Base-by-base conservation (phyloP, 257 asterid genomes). In the Salvia miltiorrhiza region DNA sequence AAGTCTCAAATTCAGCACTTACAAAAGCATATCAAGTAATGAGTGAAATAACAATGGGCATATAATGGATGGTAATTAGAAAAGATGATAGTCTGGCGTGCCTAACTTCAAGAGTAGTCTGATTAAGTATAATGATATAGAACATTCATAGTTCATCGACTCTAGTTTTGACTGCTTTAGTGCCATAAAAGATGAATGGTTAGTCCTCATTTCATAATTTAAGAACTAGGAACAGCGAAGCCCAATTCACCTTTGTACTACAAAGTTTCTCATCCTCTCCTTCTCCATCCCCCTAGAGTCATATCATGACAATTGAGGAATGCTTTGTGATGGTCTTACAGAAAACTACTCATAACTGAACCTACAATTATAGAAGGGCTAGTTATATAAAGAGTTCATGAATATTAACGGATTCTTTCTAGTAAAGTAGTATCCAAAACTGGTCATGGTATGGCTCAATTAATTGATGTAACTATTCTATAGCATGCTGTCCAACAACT, bases 21-120 rank as follows among this genome's bases (percentile, higher is more conserved):
- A 48, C 56, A 49, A 48, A 26, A 62, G 63, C 63, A 71, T 48
- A 49, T 44, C 8, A 71, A 71, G 55, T 6, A 35, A 41, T 5
- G 41, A 37, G 57, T 1, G n/a, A 20, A 37, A 45, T 61, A 24
- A 39, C 33, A 48, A 10, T 61, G 40, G n/a, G 16, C 55, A 49
- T 21, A 20, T 9, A 2, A 39, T 20, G 1, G 50, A 33, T 65
- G 11, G 8, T 59, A 28, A 6, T 26, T 20, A 47, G 52, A 43
- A 58, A 70, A 49, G 28, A 58, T 13, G 30, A 43, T 32, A 45
- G 52, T 9, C 48, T 45, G 33, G 33, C 40, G 45, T 10, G 64
- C 43, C 28, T 16, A n/a, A 21, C 35, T 17, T 39, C 55, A 9
- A 21, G 43, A 21, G 20, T 2, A 9, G 53, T 0, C 1, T 54